Conservation (phyloP, 495 filamentous ascomycete species). For the Tuber magnatum region DNA sequence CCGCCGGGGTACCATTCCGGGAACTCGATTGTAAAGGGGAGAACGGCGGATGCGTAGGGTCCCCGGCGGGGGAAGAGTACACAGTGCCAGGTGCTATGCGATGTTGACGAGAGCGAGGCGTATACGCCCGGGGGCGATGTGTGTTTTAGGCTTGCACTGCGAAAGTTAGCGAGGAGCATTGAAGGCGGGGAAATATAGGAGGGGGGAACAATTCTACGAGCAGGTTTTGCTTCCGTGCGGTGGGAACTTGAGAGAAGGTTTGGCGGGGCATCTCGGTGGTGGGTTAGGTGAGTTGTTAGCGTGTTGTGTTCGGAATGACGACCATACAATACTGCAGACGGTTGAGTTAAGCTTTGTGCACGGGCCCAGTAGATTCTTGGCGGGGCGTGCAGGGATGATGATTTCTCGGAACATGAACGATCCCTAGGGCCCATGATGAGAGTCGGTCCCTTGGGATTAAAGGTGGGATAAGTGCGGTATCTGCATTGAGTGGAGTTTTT, state of each 20-base stretch:
- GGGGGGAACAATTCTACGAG: slow-evolving; percentile 65
- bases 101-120: slow-evolving; percentile 71
- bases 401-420: neutral
- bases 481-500: neutral
- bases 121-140: slow-evolving; percentile 78
- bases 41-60: slow-evolving; percentile 76
- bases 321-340: too few species aligned
- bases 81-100: slow-evolving; percentile 76
- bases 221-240: slow-evolving; percentile 52
- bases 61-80: slow-evolving; percentile 81
- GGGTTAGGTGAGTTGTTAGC: neutral
- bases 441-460: neutral
- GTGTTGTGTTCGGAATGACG: too few species aligned
- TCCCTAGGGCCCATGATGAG: neutral
- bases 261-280: slow-evolving; percentile 20
- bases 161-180: neutral
- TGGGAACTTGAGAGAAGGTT: slow-evolving; percentile 17
- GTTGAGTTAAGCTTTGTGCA: slow-evolving; percentile 1
- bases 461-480: neutral
- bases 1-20: slow-evolving; percentile 69
- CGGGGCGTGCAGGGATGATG: neutral
- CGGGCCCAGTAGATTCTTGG: neutral
- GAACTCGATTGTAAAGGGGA: slow-evolving; percentile 86
- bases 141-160: slow-evolving; percentile 71
- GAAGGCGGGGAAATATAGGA: slow-evolving; percentile 2